Conservation (phyloP, 768 basidiomycete genomes). For the Hortiboletus campestris region DNA sequence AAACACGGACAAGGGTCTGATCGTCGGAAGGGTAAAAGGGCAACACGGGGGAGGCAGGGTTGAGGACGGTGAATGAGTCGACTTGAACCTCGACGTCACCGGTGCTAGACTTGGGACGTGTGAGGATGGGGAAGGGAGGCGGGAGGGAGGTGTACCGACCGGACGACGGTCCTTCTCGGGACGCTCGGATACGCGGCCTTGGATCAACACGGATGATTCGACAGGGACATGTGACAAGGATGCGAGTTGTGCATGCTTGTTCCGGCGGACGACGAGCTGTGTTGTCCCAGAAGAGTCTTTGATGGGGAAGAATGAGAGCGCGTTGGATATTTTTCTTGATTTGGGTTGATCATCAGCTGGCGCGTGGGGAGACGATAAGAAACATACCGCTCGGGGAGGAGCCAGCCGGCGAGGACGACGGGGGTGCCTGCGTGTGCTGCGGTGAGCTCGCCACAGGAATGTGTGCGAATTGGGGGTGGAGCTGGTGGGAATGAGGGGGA, state of each 20-base stretch:
- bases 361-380: conserved; percentile 26
- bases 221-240: conserved; percentile 62
- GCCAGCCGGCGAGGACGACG: conserved; percentile 80
- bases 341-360: conserved; percentile 33
- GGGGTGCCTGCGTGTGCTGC: conserved; percentile 47
- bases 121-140: conserved; percentile 1
- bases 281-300: conserved; percentile 74
- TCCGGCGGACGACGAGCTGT: conserved; percentile 70
- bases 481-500: conserved; percentile 33
- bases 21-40: conserved; percentile 86
- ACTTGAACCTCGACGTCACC: conserved; percentile 84
- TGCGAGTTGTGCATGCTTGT: conserved; percentile 33
- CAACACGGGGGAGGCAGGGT: conserved; percentile 65
- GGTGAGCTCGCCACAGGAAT: conserved; percentile 60
- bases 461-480: conserved; percentile 60
- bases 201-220: conserved; percentile 75
- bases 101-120: conserved; percentile 46
- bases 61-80: conserved; percentile 67
- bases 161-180: conserved; percentile 60
- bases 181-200: conserved; percentile 68
- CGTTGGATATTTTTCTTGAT: conserved; percentile 63
- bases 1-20: conserved; percentile 63
- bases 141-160: conserved; percentile 39
- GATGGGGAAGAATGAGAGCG: conserved; percentile 82
- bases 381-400: conserved; percentile 77